phyloP scores from a whole-genome alignment of 805 yeast genomes.

The Candida lessepsii region DNA sequence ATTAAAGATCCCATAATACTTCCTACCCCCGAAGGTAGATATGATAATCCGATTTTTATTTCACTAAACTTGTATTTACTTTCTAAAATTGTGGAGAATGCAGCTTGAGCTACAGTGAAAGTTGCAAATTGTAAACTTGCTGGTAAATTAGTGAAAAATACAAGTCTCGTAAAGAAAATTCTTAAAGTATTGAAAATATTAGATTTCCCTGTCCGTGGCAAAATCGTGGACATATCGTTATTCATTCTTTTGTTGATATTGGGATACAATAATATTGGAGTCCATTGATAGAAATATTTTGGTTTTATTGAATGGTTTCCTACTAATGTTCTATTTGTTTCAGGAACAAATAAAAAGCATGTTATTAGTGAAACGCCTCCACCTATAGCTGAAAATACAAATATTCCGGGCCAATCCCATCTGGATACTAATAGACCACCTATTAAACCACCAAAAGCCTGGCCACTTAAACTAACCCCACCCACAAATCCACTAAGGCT shows the following conservation, averaged over 20 bases:
- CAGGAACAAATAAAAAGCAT: slow-evolving; percentile 49
- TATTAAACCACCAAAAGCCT: slow-evolving; percentile 72
- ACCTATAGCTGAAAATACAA: slow-evolving; percentile 68
- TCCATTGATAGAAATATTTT: slow-evolving; percentile 28
- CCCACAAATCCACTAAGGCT: slow-evolving; percentile 57
- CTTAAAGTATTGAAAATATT: slow-evolving; percentile 33
- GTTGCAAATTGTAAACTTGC: slow-evolving; percentile 58
- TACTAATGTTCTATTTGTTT: slow-evolving; percentile 65
- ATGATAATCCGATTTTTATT: slow-evolving; percentile 62
- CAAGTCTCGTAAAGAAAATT: slow-evolving; percentile 41
- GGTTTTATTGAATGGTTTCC: slow-evolving; percentile 72
- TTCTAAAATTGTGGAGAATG: slow-evolving; percentile 54
- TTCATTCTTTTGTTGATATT: slow-evolving; percentile 21
- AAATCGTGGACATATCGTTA: slow-evolving; percentile 29
- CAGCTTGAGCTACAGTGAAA: slow-evolving; percentile 65
- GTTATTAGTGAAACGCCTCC: slow-evolving; percentile 45
- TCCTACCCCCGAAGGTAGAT: slow-evolving; percentile 68
- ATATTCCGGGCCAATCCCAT: slow-evolving; percentile 65
- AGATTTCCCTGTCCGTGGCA: slow-evolving; percentile 6
- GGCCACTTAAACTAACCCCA: slow-evolving; percentile 66
- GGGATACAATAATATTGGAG: slow-evolving; percentile 40
- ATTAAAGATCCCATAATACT: slow-evolving; percentile 55
- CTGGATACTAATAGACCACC: slow-evolving; percentile 41
- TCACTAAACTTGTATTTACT: slow-evolving; percentile 48
- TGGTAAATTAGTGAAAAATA: slow-evolving; percentile 50